Conservation (phyloP, 2,329 filamentous ascomycete species). For the Lasiodiplodia gonubiensis region DNA sequence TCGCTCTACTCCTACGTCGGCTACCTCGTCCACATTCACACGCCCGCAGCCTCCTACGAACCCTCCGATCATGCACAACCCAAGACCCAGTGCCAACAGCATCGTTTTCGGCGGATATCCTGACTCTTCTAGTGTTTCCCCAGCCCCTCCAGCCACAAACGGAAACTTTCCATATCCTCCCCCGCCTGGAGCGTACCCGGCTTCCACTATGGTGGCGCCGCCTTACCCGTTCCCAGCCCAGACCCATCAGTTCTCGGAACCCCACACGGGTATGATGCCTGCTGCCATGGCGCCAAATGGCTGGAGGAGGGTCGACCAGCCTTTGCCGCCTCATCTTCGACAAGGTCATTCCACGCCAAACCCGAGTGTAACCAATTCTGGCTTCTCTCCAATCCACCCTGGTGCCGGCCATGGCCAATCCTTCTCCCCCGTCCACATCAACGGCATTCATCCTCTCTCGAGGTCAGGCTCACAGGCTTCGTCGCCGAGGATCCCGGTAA, state of each 20-base stretch:
- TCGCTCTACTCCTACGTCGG: slow-evolving; percentile 35
- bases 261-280: slow-evolving; percentile 40
- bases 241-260: slow-evolving; percentile 43
- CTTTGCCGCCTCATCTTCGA: slow-evolving; percentile 30
- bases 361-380: slow-evolving; percentile 27
- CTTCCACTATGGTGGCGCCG: slow-evolving; percentile 37
- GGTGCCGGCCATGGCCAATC: slow-evolving; percentile 31
- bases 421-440: slow-evolving; percentile 33
- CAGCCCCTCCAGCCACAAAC: slow-evolving; percentile 40
- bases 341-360: slow-evolving; percentile 22
- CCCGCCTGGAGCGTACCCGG: slow-evolving; percentile 38
- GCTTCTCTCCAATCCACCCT: slow-evolving; percentile 29
- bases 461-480: slow-evolving; percentile 44
- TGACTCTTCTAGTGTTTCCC: slow-evolving; percentile 47
- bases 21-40: slow-evolving; percentile 32
- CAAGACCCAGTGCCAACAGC: slow-evolving; percentile 32
- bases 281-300: slow-evolving; percentile 39
- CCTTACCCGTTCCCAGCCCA: slow-evolving; percentile 42
- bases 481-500: slow-evolving; percentile 33
- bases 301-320: slow-evolving; percentile 36
- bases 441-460: slow-evolving; percentile 33
- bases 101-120: slow-evolving; percentile 49
- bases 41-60: slow-evolving; percentile 24
- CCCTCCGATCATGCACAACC: slow-evolving; percentile 24
- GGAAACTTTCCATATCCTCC: slow-evolving; percentile 35